Evolutionary conservation across 2,329 filamentous ascomycete genomes (phyloP).

Genomic region (Colletotrichum filicis): DNA sequence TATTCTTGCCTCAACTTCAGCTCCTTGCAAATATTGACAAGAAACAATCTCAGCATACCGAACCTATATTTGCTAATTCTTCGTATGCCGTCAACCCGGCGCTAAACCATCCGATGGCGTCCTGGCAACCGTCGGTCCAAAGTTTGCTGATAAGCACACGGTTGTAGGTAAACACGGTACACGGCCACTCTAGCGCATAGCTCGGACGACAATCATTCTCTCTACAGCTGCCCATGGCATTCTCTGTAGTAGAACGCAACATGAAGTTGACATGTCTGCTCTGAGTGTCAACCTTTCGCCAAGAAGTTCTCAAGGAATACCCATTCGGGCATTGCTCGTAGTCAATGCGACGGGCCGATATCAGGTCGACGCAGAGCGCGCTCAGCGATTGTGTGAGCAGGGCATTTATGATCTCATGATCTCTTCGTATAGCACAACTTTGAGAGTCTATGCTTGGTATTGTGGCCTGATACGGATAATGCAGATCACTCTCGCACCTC

Average conservation of each 20-base stretch:
- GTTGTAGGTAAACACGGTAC: not conserved
- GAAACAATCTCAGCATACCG: not conserved
- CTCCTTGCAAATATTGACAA: not conserved
- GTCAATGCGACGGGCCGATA: constrained; percentile 4
- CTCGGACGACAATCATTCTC: constrained; percentile 9
- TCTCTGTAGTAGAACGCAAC: not conserved
- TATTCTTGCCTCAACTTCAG: not conserved
- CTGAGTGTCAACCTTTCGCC: not conserved
- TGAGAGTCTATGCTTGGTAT: not conserved
- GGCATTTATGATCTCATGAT: not conserved
- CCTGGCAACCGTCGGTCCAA: not conserved
- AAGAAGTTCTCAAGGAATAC: not conserved
- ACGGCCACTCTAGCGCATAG: constrained; percentile 5
- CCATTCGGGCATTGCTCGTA: not conserved
- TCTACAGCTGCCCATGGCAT: not conserved
- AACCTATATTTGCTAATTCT: not conserved
- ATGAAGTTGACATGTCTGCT: not conserved
- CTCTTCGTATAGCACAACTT: not conserved
- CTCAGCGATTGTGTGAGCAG: not conserved
- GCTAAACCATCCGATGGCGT: not conserved
- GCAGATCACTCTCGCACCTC: not conserved
- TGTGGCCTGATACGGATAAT: not conserved
- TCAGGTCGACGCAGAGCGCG: not conserved
- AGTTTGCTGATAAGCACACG: not conserved
- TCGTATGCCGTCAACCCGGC: not conserved